Conservation (phyloP, 805 yeast genomes). For the Suhomyces canberraensis region DNA sequence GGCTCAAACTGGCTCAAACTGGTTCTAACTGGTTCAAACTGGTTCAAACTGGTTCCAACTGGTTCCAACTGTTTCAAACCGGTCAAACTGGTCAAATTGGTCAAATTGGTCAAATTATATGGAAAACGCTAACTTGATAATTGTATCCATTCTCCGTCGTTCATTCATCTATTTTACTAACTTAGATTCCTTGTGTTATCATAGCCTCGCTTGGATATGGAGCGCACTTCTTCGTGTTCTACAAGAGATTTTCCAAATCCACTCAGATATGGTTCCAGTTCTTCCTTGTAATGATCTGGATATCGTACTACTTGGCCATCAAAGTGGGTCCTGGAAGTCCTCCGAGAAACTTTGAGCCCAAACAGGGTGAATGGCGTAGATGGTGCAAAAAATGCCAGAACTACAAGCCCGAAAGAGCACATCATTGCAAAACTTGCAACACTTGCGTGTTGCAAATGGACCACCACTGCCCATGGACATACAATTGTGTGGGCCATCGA, state of each 20-base stretch:
- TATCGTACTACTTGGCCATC: constrained; percentile 72
- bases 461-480: constrained; percentile 92
- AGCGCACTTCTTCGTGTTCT: constrained; percentile 55
- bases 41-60: too few relatives aligned
- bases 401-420: constrained; percentile 79
- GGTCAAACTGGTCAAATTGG: too few relatives aligned
- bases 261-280: constrained; percentile 48
- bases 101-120: too few relatives aligned
- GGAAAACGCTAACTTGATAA: too few relatives aligned
- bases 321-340: constrained; percentile 66
- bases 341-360: constrained; percentile 45
- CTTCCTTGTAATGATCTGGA: constrained; percentile 59
- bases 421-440: constrained; percentile 80
- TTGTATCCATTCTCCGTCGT: too few relatives aligned
- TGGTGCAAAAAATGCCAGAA: constrained; percentile 71
- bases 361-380: constrained; percentile 52
- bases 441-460: constrained; percentile 84
- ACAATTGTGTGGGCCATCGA: constrained; percentile 79
- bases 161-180: too few relatives aligned
- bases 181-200: constrained; percentile 61
- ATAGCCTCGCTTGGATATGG: constrained; percentile 61
- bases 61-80: too few relatives aligned
- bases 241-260: constrained; percentile 34
- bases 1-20: too few relatives aligned
- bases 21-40: too few relatives aligned